phyloP scores from a whole-genome alignment of 2,329 filamentous ascomycete genomes.

The Ustulina deusta region DNA sequence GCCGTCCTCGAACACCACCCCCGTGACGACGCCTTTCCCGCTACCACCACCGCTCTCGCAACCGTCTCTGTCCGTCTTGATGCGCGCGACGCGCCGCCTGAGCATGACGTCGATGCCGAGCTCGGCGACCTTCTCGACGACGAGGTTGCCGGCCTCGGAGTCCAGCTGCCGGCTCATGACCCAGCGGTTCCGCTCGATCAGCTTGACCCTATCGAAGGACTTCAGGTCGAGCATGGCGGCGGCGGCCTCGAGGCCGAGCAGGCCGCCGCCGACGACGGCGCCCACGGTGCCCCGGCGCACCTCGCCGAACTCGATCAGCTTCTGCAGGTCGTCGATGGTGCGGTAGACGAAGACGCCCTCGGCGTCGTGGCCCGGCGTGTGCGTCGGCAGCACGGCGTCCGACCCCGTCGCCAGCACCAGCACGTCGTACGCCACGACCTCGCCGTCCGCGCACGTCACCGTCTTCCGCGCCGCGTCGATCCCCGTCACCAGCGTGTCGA shows the following conservation, averaged over 20 bases:
- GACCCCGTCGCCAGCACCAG: slow-evolving; percentile 89
- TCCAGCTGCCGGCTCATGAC: slow-evolving; percentile 86
- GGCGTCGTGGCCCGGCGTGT: slow-evolving; percentile 82
- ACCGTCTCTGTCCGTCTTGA: slow-evolving; percentile 74
- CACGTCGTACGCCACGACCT: slow-evolving; percentile 79
- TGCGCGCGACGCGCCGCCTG: slow-evolving; percentile 78
- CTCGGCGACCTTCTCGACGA: slow-evolving; percentile 82
- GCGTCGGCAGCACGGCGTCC: slow-evolving; percentile 77
- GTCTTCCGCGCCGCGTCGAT: slow-evolving; percentile 73
- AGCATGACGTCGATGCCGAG: slow-evolving; percentile 84
- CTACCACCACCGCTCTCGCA: slow-evolving; percentile 47
- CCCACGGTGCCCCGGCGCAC: slow-evolving; percentile 75
- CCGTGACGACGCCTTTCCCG: slow-evolving; percentile 68
- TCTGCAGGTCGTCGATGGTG: slow-evolving; percentile 83
- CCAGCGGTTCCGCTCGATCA: slow-evolving; percentile 87
- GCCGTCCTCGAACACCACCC: slow-evolving; percentile 84
- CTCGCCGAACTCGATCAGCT: slow-evolving; percentile 78
- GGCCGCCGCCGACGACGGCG: slow-evolving; percentile 83
- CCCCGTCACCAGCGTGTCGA: slow-evolving; percentile 79
- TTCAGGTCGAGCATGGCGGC: slow-evolving; percentile 92
- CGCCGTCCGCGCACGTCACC: slow-evolving; percentile 77
- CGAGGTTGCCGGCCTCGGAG: slow-evolving; percentile 81
- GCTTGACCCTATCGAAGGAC: slow-evolving; percentile 77
- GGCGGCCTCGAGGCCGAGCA: slow-evolving; percentile 88
- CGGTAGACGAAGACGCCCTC: slow-evolving; percentile 90